Base-by-base conservation (phyloP, 768 basidiomycete species). In the Mycena olivaceomarginata region DNA sequence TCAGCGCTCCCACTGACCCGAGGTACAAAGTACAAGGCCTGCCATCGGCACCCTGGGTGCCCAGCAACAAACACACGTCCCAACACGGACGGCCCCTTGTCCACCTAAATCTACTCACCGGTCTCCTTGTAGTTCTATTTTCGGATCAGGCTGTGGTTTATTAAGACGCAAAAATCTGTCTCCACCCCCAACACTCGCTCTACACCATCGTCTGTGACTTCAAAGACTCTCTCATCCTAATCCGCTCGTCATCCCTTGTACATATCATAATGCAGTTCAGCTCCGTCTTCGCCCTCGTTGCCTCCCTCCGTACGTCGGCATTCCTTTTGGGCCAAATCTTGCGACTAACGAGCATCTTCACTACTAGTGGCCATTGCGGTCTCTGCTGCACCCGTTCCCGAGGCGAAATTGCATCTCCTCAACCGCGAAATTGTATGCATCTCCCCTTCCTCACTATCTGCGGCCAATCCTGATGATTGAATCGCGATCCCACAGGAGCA, bases 371-470 rank as follows among this genome's bases (percentile, higher is more conserved):
- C 45, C 59, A 0, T 25, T 22, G 59, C 66, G 4, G 74, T 46
- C 48, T 69, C 51, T 6, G 74, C 67, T 7, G 74, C 74, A 5
- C 74, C 74, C 13, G n/a, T 75, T 6, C 74, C 74, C 20, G 63
- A 31, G 1, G 16, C 59, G 13, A 56, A 22, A 2, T 22, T 62
- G 1, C n/a, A 68, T 22, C 15, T 69, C 67, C 57, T 51, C 10
- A 45, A 20, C 46, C 66, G 73, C 5, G 73, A 74, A 40, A 74
- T 69, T 51, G 73, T 74, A 22, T 12, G 57, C 11, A 9, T 60
- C n/a, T 43, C 0, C 7, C 8, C 12, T 63, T 41, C 40, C 5
- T 46, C 12, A 31, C 31, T 31, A 10, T 39, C 9, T 31, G 11
- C 11, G 6, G 31, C 60, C 39, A 7, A 40, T 18, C 13, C 70